Evolutionary conservation across 192 early-diverging fungal species (phyloP), one percentile per base, ranked within the genome.

Genomic region (Coemansia erecta): DNA sequence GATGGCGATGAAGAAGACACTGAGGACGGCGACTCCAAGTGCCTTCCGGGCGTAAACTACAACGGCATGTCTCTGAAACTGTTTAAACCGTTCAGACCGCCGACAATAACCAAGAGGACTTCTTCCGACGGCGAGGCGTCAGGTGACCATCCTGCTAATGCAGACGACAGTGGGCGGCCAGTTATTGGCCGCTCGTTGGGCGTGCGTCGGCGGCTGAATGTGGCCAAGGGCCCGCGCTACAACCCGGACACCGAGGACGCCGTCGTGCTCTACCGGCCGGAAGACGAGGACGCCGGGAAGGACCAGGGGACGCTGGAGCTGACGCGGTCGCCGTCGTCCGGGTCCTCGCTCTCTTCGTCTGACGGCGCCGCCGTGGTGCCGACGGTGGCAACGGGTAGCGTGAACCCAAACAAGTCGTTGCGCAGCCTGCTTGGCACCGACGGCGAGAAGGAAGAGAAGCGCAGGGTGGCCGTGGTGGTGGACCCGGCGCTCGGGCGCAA

Each of bases 401-500:
- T 57, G 11, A 53, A 56, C 47, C n/a, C 53, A 0, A 66, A 58
- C 28, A 80, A 75, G 63, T 71, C 77, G 35, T 82, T 73, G 58
- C 83, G 85, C 60, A 76, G 72, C 18, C 70, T 81, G 1, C 70
- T 83, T 21, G 80, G 83, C 22, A 53, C 66, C 21, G 56, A 55
- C 13, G 72, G 77, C 1, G 62, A 60, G 4, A 22, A 24, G 3
- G 44, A 39, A 14, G 61, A 72, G 56, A 28, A 58, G 10, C 44
- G 46, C 35, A 39, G 47, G 8, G 88, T 88, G 12, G 84, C 86
- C 33, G 91, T 93, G 41, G 86, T 92, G 6, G 89, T 92, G 1
- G 98, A 99, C 69, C 98, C 98, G 6, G 72, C 86, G 1, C 81
- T 99, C 1, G 85, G 84, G 1, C 85, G 85, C 53, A 85, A 93